These are phyloP conservation scores for Clohesyomyces aquaticus DNA, from an alignment of 495 filamentous ascomycete genomes.

Conservation along the genomic window DNA sequence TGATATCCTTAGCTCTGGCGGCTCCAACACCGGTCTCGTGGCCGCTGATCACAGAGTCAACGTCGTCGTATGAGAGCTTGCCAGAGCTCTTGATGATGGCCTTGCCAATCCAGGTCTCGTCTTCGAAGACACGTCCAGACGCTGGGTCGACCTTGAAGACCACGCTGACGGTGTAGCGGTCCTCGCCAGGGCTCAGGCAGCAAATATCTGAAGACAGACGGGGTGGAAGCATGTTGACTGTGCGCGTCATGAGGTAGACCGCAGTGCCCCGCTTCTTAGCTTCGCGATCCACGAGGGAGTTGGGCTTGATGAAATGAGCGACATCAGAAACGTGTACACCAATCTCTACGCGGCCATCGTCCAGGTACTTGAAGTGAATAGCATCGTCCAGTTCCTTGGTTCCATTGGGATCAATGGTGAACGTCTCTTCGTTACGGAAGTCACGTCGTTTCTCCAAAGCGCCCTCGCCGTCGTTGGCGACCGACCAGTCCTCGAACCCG, in stretches of 20 bases:
- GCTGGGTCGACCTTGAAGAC: conserved; percentile 84
- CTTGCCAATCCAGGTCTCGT: conserved; percentile 93
- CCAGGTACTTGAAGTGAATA: conserved; percentile 81
- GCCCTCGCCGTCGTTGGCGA: conserved; percentile 79
- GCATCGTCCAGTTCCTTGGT: conserved; percentile 86
- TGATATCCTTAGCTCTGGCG: conserved; percentile 70
- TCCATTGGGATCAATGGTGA: conserved; percentile 87
- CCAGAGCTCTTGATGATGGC: conserved; percentile 87
- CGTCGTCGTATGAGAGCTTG: conserved; percentile 80
- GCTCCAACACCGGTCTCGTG: conserved; percentile 61
- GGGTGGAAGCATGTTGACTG: conserved; percentile 87
- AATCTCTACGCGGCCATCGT: conserved; percentile 86
- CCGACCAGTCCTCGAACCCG: conserved; percentile 86
- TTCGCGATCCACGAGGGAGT: conserved; percentile 94
- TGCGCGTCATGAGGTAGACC: conserved; percentile 88
- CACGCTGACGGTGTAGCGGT: conserved; percentile 88
- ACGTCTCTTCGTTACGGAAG: conserved; percentile 85
- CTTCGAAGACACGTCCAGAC: conserved; percentile 74
- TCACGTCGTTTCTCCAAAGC: conserved; percentile 78
- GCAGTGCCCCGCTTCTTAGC: conserved; percentile 97
- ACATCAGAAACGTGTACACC: conserved; percentile 96
- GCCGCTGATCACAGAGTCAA: conserved; percentile 75
- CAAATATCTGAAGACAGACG: conserved; percentile 84
- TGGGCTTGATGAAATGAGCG: conserved; percentile 93
- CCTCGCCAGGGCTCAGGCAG: conserved; percentile 81